phyloP scores from a whole-genome alignment of 1,139 yeast genomes.

The Geotrichum klebahnii region DNA sequence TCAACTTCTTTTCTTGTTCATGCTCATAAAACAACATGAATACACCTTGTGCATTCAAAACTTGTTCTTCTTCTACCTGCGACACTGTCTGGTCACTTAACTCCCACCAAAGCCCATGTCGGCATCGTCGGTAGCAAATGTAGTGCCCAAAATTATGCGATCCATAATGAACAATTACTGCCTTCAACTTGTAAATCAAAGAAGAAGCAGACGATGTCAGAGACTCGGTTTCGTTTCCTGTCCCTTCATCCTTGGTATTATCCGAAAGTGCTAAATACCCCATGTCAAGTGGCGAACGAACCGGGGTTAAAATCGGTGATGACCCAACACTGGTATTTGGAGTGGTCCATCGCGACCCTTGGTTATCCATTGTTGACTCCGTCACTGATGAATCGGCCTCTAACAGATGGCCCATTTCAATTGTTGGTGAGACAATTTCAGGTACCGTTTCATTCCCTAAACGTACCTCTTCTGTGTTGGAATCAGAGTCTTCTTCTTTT shows the following conservation, averaged over 20 bases:
- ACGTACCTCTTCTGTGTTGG: slow-evolving; percentile 78
- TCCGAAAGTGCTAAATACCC: no score
- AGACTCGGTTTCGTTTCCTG: background rate
- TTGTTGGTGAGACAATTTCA: no score
- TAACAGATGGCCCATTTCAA: no score
- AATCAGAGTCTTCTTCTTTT: slow-evolving; percentile 19
- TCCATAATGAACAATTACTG: slow-evolving; percentile 88
- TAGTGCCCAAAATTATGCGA: slow-evolving; percentile 95
- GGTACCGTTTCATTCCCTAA: slow-evolving; percentile 69
- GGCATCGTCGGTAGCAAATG: slow-evolving; percentile 69
- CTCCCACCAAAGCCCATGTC: slow-evolving; percentile 89
- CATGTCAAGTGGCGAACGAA: no score
- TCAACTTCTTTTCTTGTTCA: slow-evolving; percentile 4
- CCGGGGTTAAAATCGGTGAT: no score
- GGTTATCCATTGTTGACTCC: no score
- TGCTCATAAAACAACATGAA: slow-evolving; percentile 85
- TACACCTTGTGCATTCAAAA: slow-evolving; percentile 75
- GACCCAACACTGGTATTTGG: no score
- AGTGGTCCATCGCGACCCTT: no score
- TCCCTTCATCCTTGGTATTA: slow-evolving; percentile 67
- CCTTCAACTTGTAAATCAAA: slow-evolving; percentile 60
- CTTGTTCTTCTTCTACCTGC: slow-evolving; percentile 74
- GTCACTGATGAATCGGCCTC: no score
- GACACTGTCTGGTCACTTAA: slow-evolving; percentile 86
- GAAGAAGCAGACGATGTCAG: background rate